These are phyloP conservation scores for Novymonas esmeraldas DNA, from an alignment of 208 protist genomes.

Conservation along the genomic window DNA sequence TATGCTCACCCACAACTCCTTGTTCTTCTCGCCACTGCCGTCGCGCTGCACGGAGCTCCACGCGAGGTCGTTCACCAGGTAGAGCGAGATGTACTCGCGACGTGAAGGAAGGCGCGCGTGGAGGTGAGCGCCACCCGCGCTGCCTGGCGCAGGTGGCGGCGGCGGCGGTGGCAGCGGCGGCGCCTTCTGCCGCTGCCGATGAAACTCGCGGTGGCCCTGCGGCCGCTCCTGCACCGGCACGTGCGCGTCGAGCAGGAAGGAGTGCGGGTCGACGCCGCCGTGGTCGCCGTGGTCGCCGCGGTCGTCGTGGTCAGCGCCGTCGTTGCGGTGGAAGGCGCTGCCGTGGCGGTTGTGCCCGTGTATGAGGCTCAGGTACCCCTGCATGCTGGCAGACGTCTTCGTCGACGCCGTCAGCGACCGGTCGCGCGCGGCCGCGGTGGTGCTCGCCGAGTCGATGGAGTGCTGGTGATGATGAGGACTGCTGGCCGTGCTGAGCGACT, in stretches of 20 bases:
- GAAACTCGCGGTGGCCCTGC: slow-evolving; percentile 5
- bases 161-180: background rate
- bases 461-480: no score
- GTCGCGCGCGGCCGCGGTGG: background rate
- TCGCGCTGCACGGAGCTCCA: slow-evolving; percentile 45
- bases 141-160: background rate
- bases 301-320: background rate
- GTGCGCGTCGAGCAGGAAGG: background rate
- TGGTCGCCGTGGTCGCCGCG: background rate
- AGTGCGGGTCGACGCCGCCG: background rate
- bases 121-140: background rate
- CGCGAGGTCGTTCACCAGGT: slow-evolving; percentile 54
- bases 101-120: slow-evolving; percentile 42
- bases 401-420: background rate
- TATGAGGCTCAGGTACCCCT: slow-evolving; percentile 22
- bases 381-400: background rate
- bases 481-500: no score
- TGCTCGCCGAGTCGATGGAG: background rate
- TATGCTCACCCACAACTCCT: slow-evolving; percentile 54
- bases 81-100: slow-evolving; percentile 54
- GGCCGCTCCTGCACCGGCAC: slow-evolving; percentile 16
- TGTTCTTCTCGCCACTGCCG: slow-evolving; percentile 30
- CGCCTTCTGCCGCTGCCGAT: background rate
- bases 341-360: slow-evolving; percentile 23
- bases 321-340: slow-evolving; percentile 21